These are phyloP conservation scores for Ottelia alismoides DNA, from an alignment of 106 monocot species.

Conservation along the genomic window DNA sequence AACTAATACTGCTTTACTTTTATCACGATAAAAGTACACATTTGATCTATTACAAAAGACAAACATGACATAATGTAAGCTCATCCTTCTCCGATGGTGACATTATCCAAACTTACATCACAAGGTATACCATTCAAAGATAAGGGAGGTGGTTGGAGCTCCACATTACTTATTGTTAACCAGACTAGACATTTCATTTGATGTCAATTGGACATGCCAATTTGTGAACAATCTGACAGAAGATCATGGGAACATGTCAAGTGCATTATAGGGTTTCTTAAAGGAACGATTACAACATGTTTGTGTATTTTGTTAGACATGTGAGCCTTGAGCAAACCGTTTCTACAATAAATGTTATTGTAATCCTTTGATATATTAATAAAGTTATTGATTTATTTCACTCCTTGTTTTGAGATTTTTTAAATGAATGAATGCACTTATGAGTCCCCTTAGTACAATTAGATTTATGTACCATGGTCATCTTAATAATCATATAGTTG, in stretches of 20 bases:
- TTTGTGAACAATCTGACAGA: neutral
- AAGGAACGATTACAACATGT: neutral
- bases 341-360: too few relatives aligned
- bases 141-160: slow-evolving; percentile 1
- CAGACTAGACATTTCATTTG: neutral
- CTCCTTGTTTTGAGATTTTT: too few relatives aligned
- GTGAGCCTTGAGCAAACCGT: too few relatives aligned
- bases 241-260: neutral
- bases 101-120: neutral
- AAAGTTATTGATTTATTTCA: too few relatives aligned
- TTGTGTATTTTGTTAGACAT: too few relatives aligned
- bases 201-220: neutral
- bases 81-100: neutral
- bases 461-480: too few relatives aligned
- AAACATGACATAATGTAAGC: neutral
- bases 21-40: neutral
- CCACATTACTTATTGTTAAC: neutral
- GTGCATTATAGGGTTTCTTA: neutral
- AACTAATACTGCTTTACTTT: neutral
- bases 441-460: too few relatives aligned
- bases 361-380: too few relatives aligned
- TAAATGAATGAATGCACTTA: too few relatives aligned
- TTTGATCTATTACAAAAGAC: neutral
- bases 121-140: neutral
- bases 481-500: too few relatives aligned